These are phyloP conservation scores for Penicillium sp. DNA, from an alignment of 2,329 filamentous ascomycete genomes.

Conservation along the genomic window DNA sequence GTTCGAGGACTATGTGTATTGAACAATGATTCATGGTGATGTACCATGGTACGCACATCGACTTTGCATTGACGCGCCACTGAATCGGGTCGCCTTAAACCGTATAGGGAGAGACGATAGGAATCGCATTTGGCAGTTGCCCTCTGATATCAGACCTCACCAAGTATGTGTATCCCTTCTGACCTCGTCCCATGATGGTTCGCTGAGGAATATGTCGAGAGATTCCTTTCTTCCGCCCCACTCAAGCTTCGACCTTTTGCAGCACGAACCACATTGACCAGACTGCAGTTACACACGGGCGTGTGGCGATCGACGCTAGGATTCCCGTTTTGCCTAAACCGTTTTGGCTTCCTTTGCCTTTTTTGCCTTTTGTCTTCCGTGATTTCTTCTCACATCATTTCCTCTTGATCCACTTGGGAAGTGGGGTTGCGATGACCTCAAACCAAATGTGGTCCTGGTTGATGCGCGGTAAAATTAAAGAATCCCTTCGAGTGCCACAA, in stretches of 20 bases:
- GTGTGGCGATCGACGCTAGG: constrained; percentile 30
- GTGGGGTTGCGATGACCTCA: too few relatives aligned
- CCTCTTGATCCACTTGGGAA: not conserved
- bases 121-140: constrained; percentile 5
- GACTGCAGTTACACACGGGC: constrained; percentile 7
- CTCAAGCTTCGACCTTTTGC: constrained; percentile 27
- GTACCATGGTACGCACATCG: constrained; percentile 1
- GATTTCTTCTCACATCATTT: not conserved
- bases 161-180: constrained; percentile 2
- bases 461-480: constrained; percentile 18
- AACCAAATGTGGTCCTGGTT: constrained; percentile 2
- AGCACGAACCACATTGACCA: constrained; percentile 3
- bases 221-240: constrained; percentile 10
- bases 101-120: not conserved
- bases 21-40: too few relatives aligned
- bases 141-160: constrained; percentile 3
- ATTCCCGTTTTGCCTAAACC: constrained; percentile 18
- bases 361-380: not conserved
- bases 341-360: not conserved
- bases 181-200: too few relatives aligned
- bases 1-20: too few relatives aligned
- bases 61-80: constrained; percentile 10
- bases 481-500: constrained; percentile 15
- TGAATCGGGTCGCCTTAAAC: constrained; percentile 10
- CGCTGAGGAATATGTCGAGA: too few relatives aligned